Conservation (phyloP, 1,284 basidiomycete genomes). For the Apiotrichum laibachii region DNA sequence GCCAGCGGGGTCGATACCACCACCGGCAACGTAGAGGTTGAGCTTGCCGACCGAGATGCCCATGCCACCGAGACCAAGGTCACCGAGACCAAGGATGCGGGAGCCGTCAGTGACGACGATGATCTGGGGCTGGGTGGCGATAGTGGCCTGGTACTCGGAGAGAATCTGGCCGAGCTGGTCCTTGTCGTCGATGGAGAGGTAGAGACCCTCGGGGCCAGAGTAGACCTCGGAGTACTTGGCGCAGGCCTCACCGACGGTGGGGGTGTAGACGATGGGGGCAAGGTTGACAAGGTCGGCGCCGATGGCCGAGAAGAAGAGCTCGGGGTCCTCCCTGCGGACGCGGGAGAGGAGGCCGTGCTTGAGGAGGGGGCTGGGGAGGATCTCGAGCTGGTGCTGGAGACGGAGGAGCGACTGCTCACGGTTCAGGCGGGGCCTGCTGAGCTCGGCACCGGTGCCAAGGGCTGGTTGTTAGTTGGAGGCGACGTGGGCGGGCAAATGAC, state of each 20-base stretch:
- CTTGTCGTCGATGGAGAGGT: slow-evolving; percentile 81
- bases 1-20: slow-evolving; percentile 76
- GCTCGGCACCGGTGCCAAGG: slow-evolving; percentile 11
- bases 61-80: slow-evolving; percentile 68
- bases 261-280: slow-evolving; percentile 84
- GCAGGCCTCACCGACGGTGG: slow-evolving; percentile 87
- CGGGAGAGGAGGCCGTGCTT: slow-evolving; percentile 46
- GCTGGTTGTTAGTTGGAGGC: slow-evolving; percentile 1
- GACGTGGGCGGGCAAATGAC: background rate
- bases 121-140: slow-evolving; percentile 69
- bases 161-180: slow-evolving; percentile 47
- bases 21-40: slow-evolving; percentile 82
- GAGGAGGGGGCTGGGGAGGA: slow-evolving; percentile 40
- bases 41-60: slow-evolving; percentile 92
- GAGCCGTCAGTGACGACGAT: slow-evolving; percentile 89
- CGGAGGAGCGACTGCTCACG: slow-evolving; percentile 42
- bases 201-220: slow-evolving; percentile 67
- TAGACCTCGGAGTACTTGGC: slow-evolving; percentile 79
- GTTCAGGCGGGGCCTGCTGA: slow-evolving; percentile 10
- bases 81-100: slow-evolving; percentile 87
- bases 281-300: slow-evolving; percentile 41
- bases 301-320: slow-evolving; percentile 45
- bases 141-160: slow-evolving; percentile 53
- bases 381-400: slow-evolving; percentile 39
- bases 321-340: slow-evolving; percentile 39